Evolutionary conservation across 371 early-diverging fungal genomes (phyloP), one percentile per base, ranked within the genome.

Genomic region (Mortierella sp.): DNA sequence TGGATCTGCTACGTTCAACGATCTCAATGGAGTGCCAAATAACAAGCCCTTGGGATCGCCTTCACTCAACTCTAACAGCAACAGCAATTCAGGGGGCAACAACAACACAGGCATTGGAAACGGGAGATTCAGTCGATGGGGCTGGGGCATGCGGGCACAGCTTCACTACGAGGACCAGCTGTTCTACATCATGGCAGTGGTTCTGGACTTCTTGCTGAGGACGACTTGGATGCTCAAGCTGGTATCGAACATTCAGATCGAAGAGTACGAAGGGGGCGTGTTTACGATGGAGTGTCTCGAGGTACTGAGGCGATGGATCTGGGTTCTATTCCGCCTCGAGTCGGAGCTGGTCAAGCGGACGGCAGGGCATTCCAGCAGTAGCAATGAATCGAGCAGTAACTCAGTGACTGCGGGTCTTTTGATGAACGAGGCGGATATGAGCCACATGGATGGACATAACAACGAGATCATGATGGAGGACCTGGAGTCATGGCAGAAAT

Each of bases 311-410:
- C 89, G 98, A 57, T 97, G 97, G 95, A 89, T 97, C 69, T 98
- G 98, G 98, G 94, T 96, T 0, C 94, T 96, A 69, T 95, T 98
- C 82, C 88, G 98, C 26, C 86, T 97, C 69, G 98, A 98, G 88
- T 89, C 91, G 54, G 96, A 95, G 84, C 94, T 93, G 94, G 92
- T 95, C 4, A 90, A 91, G 73, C 89, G 89, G 43, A 73, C 76
- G 4, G 81, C 61, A 34, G 59, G 59, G 5, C 59, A 59, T 31
- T 13, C 16, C 5, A 74, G 76, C 34, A 28, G 21, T n/a, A 77
- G 77, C 67, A 54, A n/a, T 24, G 69, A 53, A 3, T 43, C 69
- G 44, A 43, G 10, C 46, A 71, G 9, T 14, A 72, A n/a, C 26
- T 34, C 72, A 14, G 26, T 40, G 4, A 72, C 28, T 26, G 73